Evolutionary conservation across 768 basidiomycete genomes (phyloP), one percentile per base, ranked within the genome.

Genomic region (Collybia mongolica): DNA sequence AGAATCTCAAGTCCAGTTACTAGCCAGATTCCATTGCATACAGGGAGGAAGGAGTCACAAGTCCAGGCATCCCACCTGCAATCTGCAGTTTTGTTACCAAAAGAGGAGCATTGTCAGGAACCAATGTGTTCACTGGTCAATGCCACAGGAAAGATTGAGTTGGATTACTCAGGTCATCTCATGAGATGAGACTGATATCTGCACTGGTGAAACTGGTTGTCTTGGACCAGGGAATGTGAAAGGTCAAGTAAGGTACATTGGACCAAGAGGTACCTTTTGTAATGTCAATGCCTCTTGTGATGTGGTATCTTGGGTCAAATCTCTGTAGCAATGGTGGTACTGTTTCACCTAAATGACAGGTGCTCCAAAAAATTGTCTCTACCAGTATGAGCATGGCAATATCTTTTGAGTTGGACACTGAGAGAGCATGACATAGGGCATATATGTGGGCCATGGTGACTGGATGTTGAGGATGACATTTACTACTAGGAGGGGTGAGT

Each of bases 321-420:
- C 17, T 9, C 3, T 36, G 22, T 4, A 12, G 32, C 3, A 15
- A 22, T 52, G 46, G 53, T 1, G 68, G 53, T 5, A 63, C 60
- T 0, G 51, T 55, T 49, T 74, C 67, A 0, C 73, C 65, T 0
- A 76, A 55, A 2, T 56, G 44, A 0, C 61, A 42, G 24, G 62
- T 66, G 15, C 72, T 63, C 60, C 65, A 76, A 53, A 76, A 76
- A 0, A 71, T 60, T 0, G 54, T 29, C 0, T 51, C 29, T 0
- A 73, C 71, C 2, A 63, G 36, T 0, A 72, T 72, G 61, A 63
- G 74, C 6, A 72, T 37, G 0, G 72, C 69, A 3, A 68, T 65
- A 46, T 72, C 57, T 8, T 64, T 58, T 0, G 71, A 51, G 19
- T 58, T 41, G 0, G 52, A 19, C 0, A 70, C 40, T 36, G 68